Evolutionary conservation across 805 yeast genomes (phyloP).

Genomic region (Hanseniaspora hatyaiensis): DNA sequence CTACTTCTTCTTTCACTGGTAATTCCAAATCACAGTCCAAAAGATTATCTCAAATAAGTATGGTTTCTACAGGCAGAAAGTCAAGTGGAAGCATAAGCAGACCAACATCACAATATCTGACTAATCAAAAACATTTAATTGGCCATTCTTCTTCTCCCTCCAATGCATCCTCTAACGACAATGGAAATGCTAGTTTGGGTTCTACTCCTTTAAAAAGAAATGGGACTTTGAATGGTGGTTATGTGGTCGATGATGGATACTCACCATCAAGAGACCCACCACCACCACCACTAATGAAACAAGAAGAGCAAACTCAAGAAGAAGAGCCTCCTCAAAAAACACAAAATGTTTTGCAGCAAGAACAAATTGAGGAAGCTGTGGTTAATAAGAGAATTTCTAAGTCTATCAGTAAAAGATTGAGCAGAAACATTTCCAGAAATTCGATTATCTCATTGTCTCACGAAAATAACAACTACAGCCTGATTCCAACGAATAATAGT

Average conservation of each 20-base stretch:
- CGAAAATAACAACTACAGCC: slow-evolving; percentile 21
- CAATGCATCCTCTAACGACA: slow-evolving; percentile 18
- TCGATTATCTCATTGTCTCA: slow-evolving; percentile 18
- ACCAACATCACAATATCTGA: slow-evolving; percentile 9
- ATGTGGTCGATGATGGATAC: slow-evolving; percentile 13
- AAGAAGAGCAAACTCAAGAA: no score
- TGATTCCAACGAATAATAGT: slow-evolving; percentile 30
- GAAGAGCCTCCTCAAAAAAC: no score
- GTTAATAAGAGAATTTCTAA: slow-evolving; percentile 17
- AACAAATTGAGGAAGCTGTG: slow-evolving; percentile 17
- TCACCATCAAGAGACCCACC: slow-evolving; percentile 12
- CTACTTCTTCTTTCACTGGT: slow-evolving; percentile 17
- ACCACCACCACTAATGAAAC: slow-evolving; percentile 10
- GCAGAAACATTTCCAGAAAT: slow-evolving; percentile 13
- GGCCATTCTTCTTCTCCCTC: slow-evolving; percentile 22
- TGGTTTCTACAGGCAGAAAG: slow-evolving; percentile 28
- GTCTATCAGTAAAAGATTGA: slow-evolving; percentile 14
- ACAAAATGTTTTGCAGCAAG: slow-evolving; percentile 16
- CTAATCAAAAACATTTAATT: slow-evolving; percentile 32
- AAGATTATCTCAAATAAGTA: slow-evolving; percentile 36
- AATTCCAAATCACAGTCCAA: slow-evolving; percentile 25
- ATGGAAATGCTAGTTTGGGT: slow-evolving; percentile 11
- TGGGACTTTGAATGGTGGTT: slow-evolving; percentile 5
- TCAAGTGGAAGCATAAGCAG: slow-evolving; percentile 4
- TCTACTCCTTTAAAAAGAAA: slow-evolving; percentile 17